phyloP scores from a whole-genome alignment of 2,329 filamentous ascomycete species.

The Arthrinium phaeospermum region DNA sequence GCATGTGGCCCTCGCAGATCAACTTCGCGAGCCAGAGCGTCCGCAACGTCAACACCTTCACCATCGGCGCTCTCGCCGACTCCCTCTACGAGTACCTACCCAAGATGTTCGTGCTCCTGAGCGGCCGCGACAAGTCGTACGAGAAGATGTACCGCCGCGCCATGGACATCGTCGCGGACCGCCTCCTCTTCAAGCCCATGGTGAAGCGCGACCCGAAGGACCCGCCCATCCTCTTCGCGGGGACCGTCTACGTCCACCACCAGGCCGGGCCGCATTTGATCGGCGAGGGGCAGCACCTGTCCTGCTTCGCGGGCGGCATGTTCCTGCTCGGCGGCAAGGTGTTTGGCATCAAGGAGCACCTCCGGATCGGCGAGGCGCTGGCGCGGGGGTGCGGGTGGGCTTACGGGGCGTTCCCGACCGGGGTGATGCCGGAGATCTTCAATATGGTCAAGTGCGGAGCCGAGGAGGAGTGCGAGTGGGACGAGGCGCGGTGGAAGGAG shows the following conservation, averaged over 20 bases:
- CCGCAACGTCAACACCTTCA: slow-evolving; percentile 48
- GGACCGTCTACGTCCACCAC: slow-evolving; percentile 5
- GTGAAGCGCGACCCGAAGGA: slow-evolving; percentile 60
- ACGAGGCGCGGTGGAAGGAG: slow-evolving; percentile 9
- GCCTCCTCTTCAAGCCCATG: slow-evolving; percentile 75
- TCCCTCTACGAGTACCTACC: slow-evolving; percentile 66
- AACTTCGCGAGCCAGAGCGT: slow-evolving; percentile 60
- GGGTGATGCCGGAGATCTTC: slow-evolving; percentile 65
- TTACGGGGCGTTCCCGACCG: slow-evolving; percentile 58
- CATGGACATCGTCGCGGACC: slow-evolving; percentile 62
- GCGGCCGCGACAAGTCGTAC: slow-evolving; percentile 65
- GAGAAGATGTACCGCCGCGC: slow-evolving; percentile 66
- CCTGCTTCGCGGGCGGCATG: slow-evolving; percentile 57
- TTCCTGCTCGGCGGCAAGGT: slow-evolving; percentile 51
- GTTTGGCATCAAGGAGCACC: slow-evolving; percentile 51
- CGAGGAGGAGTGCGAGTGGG: background rate
- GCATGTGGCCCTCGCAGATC: slow-evolving; percentile 74
- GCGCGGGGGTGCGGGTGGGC: slow-evolving; percentile 64
- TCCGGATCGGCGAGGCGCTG: slow-evolving; percentile 53
- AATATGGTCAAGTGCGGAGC: background rate
- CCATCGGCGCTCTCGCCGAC: slow-evolving; percentile 60
- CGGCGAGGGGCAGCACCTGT: slow-evolving; percentile 44
- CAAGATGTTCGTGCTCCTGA: slow-evolving; percentile 69
- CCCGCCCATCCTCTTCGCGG: slow-evolving; percentile 58
- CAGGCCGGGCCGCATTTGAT: background rate